Conservation (phyloP, 495 filamentous ascomycete species). For the Parachaetomium inaequale region DNA sequence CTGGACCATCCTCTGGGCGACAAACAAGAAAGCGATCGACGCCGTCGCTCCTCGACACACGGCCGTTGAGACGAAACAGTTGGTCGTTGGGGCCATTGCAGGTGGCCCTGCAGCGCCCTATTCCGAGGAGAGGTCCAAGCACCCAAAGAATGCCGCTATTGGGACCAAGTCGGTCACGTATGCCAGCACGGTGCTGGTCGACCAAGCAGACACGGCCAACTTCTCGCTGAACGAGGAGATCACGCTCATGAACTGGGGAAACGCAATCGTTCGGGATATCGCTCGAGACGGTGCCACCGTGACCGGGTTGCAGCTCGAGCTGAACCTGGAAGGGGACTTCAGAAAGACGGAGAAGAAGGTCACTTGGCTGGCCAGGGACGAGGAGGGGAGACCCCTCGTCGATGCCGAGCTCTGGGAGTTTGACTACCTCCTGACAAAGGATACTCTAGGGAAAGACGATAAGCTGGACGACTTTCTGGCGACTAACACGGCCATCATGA, state of each 20-base stretch:
- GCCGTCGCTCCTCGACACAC: not conserved
- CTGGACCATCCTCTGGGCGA: conserved; percentile 1
- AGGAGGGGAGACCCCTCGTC: conserved; percentile 64
- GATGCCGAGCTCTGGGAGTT: conserved; percentile 80
- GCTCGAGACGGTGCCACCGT: not conserved
- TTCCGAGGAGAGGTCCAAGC: not conserved
- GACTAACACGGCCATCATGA: conserved; percentile 55
- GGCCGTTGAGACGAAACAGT: not conserved
- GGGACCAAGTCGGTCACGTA: not conserved
- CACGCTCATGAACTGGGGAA: conserved; percentile 5
- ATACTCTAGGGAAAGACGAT: conserved; percentile 76
- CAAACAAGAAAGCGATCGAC: not conserved
- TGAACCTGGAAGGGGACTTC: conserved; percentile 46
- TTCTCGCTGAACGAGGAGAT: not conserved
- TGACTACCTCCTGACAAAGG: conserved; percentile 85
- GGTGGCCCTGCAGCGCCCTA: not conserved
- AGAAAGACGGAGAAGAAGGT: conserved; percentile 86
- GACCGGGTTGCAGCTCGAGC: not conserved
- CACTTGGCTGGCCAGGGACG: conserved; percentile 72
- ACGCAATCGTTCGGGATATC: not conserved
- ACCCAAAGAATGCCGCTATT: not conserved
- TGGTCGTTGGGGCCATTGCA: not conserved
- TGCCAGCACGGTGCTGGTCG: not conserved
- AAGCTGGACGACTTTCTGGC: conserved; percentile 74
- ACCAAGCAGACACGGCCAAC: not conserved